Conservation (phyloP, 1,284 basidiomycete genomes). For the Coriolopsis trogii region DNA sequence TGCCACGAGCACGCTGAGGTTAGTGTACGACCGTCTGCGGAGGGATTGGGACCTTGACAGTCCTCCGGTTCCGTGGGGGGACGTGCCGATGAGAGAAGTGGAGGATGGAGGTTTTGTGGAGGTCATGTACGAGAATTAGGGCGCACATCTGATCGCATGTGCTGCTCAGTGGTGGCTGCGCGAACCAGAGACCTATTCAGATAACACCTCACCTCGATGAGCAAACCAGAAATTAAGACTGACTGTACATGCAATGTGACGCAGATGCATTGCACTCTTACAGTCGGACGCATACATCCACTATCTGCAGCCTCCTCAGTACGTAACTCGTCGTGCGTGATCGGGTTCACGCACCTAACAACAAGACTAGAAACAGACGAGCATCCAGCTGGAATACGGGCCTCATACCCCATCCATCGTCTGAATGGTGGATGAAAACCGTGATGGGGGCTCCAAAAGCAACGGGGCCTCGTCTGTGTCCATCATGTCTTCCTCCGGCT, state of each 20-base stretch:
- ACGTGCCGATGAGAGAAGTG: conserved; percentile 32
- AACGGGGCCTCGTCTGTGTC: conserved; percentile 37
- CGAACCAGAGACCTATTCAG: background rate
- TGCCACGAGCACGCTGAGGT: conserved; percentile 77
- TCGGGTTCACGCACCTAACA: too few relatives aligned
- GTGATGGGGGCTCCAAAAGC: conserved; percentile 35
- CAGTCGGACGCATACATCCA: too few relatives aligned
- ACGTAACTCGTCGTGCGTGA: too few relatives aligned
- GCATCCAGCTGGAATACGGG: background rate
- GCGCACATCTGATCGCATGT: background rate
- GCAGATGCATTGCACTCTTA: too few relatives aligned
- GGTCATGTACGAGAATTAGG: conserved; percentile 31
- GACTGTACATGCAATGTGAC: too few relatives aligned
- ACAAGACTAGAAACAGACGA: background rate
- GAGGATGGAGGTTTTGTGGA: conserved; percentile 37
- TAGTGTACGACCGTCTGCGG: conserved; percentile 69
- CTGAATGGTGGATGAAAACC: conserved; percentile 46
- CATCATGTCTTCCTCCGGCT: conserved; percentile 28
- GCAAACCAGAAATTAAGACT: too few relatives aligned
- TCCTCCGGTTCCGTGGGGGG: conserved; percentile 30
- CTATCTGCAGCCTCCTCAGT: too few relatives aligned
- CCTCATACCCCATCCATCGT: conserved; percentile 42
- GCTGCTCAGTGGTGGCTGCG: background rate
- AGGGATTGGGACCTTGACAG: conserved; percentile 72
- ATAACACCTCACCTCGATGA: background rate